These are phyloP conservation scores for Agastache rugosa DNA, from an alignment of 257 asterid species.

Conservation along the genomic window DNA sequence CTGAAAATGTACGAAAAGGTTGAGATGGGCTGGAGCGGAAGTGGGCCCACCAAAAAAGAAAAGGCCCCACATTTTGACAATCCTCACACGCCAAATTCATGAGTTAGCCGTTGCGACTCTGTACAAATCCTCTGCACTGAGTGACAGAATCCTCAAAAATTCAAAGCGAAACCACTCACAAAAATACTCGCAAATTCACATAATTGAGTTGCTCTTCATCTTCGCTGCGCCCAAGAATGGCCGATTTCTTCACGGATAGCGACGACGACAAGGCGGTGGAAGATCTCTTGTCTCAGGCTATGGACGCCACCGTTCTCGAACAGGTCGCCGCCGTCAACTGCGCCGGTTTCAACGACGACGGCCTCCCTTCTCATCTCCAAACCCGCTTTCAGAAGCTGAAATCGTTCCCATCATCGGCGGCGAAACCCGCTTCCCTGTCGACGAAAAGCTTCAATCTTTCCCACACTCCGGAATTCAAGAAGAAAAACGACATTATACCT, in stretches of 20 bases:
- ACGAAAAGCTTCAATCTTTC: conserved; percentile 44
- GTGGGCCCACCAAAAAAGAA: conserved; percentile 16
- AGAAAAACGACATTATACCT: conserved; percentile 15
- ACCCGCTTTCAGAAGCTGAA: conserved; percentile 84
- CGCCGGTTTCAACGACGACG: conserved; percentile 67
- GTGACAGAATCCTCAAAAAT: neutral
- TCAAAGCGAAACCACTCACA: neutral
- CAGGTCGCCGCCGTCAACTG: conserved; percentile 83
- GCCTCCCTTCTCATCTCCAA: conserved; percentile 77
- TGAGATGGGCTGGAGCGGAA: neutral
- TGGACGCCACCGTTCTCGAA: conserved; percentile 75
- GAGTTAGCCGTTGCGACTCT: conserved; percentile 65
- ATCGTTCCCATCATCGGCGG: conserved; percentile 62
- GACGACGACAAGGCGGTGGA: conserved; percentile 86
- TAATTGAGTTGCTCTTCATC: neutral
- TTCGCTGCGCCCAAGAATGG: conserved; percentile 45
- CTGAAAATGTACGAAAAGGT: too few relatives aligned
- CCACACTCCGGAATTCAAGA: conserved; percentile 30
- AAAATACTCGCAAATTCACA: neutral
- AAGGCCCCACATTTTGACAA: conserved; percentile 32
- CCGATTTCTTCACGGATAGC: conserved; percentile 74
- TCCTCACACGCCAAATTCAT: conserved; percentile 33
- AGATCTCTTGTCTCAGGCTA: conserved; percentile 73
- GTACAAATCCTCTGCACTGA: neutral
- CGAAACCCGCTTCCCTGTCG: conserved; percentile 46